These are phyloP conservation scores for Trichosporon sp. DNA, from an alignment of 1,284 basidiomycete species.

Conservation along the genomic window DNA sequence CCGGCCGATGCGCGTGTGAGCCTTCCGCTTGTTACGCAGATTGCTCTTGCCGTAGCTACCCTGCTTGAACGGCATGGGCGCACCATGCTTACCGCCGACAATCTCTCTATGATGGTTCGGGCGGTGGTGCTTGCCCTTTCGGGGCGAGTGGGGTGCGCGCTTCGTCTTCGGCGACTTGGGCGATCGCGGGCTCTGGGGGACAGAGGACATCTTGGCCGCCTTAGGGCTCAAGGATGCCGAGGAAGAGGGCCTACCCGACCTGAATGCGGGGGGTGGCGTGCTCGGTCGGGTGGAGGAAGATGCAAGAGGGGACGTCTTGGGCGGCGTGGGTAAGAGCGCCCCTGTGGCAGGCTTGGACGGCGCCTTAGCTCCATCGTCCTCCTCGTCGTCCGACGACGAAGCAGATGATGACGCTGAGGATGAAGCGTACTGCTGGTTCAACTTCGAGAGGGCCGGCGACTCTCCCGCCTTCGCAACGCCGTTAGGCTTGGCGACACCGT, in stretches of 20 bases:
- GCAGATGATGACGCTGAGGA: neutral
- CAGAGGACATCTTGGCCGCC: neutral
- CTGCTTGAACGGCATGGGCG: neutral
- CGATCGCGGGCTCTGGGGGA: neutral
- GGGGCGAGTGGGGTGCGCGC: neutral
- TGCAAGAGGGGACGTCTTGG: neutral
- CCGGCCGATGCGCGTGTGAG: neutral
- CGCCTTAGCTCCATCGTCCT: neutral
- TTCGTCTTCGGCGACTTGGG: neutral
- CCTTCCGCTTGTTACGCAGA: neutral
- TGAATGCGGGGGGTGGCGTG: neutral
- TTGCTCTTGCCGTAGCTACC: neutral
- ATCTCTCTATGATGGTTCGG: neutral
- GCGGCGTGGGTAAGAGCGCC: neutral
- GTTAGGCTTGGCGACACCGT: constrained; percentile 5
- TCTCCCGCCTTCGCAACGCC: neutral
- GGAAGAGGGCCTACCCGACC: too few species aligned
- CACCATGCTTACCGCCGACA: neutral
- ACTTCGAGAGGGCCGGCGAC: neutral
- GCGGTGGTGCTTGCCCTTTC: neutral
- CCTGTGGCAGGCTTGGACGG: neutral
- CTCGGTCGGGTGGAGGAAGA: neutral
- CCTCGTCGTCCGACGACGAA: neutral
- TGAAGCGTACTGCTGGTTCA: constrained; percentile 5
- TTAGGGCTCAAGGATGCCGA: neutral